Conservation (phyloP, 768 basidiomycete genomes). For the Mycena leptocephala region DNA sequence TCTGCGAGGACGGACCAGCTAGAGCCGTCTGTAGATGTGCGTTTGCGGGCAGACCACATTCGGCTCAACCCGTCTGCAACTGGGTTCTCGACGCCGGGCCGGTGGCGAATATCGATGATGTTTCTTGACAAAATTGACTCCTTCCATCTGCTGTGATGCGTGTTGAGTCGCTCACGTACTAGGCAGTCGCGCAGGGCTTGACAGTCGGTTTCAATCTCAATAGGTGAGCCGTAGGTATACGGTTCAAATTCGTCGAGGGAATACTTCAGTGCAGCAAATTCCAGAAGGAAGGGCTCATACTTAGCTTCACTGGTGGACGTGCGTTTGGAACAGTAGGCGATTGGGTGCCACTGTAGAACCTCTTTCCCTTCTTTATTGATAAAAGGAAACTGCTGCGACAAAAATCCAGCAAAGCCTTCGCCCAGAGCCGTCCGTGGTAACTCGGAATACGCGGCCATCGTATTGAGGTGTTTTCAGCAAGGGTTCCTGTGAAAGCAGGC, state of each 20-base stretch:
- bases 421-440: slow-evolving; percentile 49
- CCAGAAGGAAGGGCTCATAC: slow-evolving; percentile 51
- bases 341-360: slow-evolving; percentile 42
- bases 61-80: slow-evolving; percentile 45
- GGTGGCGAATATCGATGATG: slow-evolving; percentile 42
- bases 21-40: slow-evolving; percentile 15
- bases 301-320: slow-evolving; percentile 50
- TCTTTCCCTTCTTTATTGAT: slow-evolving; percentile 33
- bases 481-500: slow-evolving; percentile 41
- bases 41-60: slow-evolving; percentile 23
- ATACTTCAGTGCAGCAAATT: slow-evolving; percentile 46
- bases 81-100: slow-evolving; percentile 39
- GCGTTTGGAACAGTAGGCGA: slow-evolving; percentile 53
- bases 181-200: slow-evolving; percentile 43
- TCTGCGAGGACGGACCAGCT: slow-evolving; percentile 45
- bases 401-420: slow-evolving; percentile 46
- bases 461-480: slow-evolving; percentile 39
- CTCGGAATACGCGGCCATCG: slow-evolving; percentile 46
- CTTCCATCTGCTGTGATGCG: slow-evolving; percentile 45
- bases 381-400: slow-evolving; percentile 41
- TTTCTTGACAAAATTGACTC: slow-evolving; percentile 44
- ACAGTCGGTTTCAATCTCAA: slow-evolving; percentile 37
- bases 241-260: slow-evolving; percentile 38
- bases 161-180: slow-evolving; percentile 33
- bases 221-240: slow-evolving; percentile 44